Evolutionary conservation across 2,329 filamentous ascomycete genomes (phyloP).

Genomic region (Lizonia empirigonia): DNA sequence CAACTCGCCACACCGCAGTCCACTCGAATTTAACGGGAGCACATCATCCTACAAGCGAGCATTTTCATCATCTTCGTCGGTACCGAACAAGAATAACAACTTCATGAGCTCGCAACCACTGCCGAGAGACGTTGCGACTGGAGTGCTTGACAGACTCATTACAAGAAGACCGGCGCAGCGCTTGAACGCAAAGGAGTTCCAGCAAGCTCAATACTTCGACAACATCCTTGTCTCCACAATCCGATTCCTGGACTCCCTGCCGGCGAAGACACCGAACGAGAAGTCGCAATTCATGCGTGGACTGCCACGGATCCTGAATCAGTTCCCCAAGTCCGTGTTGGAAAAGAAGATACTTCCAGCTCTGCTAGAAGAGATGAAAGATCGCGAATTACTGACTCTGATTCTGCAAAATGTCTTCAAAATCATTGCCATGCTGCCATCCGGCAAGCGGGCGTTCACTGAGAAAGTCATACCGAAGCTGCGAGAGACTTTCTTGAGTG

Average conservation of each 20-base stretch:
- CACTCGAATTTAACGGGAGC: slow-evolving; percentile 80
- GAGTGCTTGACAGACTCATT: slow-evolving; percentile 83
- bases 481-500: slow-evolving; percentile 78
- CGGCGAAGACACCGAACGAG: slow-evolving; percentile 88
- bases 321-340: slow-evolving; percentile 90
- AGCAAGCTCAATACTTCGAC: slow-evolving; percentile 94
- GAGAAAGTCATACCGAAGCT: slow-evolving; percentile 86
- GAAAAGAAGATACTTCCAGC: slow-evolving; percentile 93
- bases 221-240: slow-evolving; percentile 97
- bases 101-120: slow-evolving; percentile 81
- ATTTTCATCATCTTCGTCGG: slow-evolving; percentile 76
- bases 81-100: slow-evolving; percentile 80
- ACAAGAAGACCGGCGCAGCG: slow-evolving; percentile 86
- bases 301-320: slow-evolving; percentile 81
- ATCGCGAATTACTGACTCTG: slow-evolving; percentile 80
- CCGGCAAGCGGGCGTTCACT: slow-evolving; percentile 75
- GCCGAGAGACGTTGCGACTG: slow-evolving; percentile 75
- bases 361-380: slow-evolving; percentile 90
- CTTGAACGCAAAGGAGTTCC: slow-evolving; percentile 87
- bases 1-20: slow-evolving; percentile 90
- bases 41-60: slow-evolving; percentile 83
- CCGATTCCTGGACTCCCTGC: slow-evolving; percentile 88
- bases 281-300: slow-evolving; percentile 92
- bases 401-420: slow-evolving; percentile 93
- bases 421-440: slow-evolving; percentile 77